phyloP scores from a whole-genome alignment of 352 stramenopile genomes.

The Achlya hypogyna region DNA sequence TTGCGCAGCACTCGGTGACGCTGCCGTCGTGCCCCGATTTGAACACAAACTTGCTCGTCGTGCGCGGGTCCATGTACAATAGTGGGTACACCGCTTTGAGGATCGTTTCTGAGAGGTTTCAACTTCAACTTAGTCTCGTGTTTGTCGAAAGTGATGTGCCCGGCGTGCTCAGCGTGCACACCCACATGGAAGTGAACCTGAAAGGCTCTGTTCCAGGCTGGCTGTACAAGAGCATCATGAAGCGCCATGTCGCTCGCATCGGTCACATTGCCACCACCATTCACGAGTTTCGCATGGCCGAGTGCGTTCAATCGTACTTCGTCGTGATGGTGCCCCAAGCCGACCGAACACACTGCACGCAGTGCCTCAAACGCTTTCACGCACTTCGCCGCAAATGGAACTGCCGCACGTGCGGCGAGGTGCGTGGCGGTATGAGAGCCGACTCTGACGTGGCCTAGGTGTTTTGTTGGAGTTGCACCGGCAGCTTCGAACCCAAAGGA shows the following conservation, averaged over 20 bases:
- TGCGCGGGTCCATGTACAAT: background rate
- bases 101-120: too few relatives aligned
- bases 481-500: background rate
- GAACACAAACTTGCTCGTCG: background rate
- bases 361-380: conserved; percentile 1
- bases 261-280: background rate
- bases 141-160: conserved; percentile 2
- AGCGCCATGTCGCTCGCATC: background rate
- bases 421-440: background rate
- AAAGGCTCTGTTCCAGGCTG: background rate
- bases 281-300: background rate
- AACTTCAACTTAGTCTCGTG: background rate
- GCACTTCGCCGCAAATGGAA: background rate
- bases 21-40: background rate
- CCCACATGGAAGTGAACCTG: conserved; percentile 1
- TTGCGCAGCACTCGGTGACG: conserved; percentile 2
- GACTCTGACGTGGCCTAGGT: background rate
- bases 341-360: background rate
- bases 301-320: background rate
- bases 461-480: background rate
- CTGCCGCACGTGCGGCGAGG: background rate
- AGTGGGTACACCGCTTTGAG: background rate
- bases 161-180: background rate
- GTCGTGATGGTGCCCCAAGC: background rate
- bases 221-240: background rate